Conservation (phyloP, 73 alveolate genomes). For the Breviolum minutum region DNA sequence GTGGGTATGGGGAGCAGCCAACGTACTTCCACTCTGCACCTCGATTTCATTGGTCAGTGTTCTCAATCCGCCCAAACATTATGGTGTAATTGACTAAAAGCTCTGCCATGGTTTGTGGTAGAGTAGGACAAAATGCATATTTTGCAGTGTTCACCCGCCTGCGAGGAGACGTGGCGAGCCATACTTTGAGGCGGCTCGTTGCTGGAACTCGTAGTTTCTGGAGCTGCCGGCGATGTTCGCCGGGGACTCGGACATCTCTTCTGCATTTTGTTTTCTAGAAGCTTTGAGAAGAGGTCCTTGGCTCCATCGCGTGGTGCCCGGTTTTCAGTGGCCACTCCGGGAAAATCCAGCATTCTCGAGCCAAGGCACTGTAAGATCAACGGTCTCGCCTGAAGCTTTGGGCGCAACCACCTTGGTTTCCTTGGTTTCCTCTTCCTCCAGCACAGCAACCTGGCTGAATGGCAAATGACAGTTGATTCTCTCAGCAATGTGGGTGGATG, state of each 20-base stretch:
- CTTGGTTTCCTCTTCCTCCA: too few relatives aligned
- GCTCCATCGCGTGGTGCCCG: background rate
- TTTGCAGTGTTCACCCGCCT: background rate
- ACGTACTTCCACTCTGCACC: too few relatives aligned
- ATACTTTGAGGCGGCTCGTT: too few relatives aligned
- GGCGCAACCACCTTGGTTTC: too few relatives aligned
- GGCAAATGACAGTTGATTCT: too few relatives aligned
- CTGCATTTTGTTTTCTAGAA: constrained; percentile 8
- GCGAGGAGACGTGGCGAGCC: too few relatives aligned
- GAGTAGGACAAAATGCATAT: background rate
- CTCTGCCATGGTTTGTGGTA: background rate
- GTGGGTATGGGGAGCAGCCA: background rate
- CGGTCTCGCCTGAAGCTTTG: too few relatives aligned
- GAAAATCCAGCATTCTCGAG: too few relatives aligned
- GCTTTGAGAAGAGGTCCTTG: background rate
- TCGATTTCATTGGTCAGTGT: too few relatives aligned
- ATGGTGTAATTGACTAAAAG: background rate
- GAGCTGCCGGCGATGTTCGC: constrained; percentile 4
- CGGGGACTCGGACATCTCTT: background rate
- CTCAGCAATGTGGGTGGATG: too few relatives aligned
- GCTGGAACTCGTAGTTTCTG: background rate
- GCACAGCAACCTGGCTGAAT: too few relatives aligned
- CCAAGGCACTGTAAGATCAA: too few relatives aligned
- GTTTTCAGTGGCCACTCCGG: background rate
- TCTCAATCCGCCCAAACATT: background rate